A percentile compares a stretch with the other conserved stretches of the same genome.
phyloP scores from a whole-genome alignment of 2,329 filamentous ascomycete genomes.

The Apiospora koreana region DNA sequence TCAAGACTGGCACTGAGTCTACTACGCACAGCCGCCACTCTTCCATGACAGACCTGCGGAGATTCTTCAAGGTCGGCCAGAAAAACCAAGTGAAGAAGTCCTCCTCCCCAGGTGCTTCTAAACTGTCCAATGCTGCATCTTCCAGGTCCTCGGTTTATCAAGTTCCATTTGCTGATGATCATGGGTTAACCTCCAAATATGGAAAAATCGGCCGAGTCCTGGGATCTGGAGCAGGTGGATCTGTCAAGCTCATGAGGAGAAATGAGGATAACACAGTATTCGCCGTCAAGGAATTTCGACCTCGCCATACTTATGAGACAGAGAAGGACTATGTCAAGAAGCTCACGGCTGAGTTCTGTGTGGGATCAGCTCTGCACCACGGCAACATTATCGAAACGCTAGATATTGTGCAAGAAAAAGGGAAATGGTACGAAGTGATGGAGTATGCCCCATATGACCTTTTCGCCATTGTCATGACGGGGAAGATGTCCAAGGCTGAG shows the following conservation, averaged over 20 bases:
- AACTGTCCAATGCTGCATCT: conserved; percentile 46
- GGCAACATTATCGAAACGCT: conserved; percentile 98
- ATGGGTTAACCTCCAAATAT: conserved; percentile 87
- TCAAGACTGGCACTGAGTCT: conserved; percentile 48
- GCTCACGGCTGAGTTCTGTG: conserved; percentile 96
- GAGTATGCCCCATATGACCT: conserved; percentile 95
- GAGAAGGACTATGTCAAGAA: conserved; percentile 98
- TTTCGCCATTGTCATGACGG: conserved; percentile 98
- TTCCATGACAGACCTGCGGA: conserved; percentile 92
- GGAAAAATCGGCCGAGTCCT: conserved; percentile 94
- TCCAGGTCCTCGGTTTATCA: conserved; percentile 54
- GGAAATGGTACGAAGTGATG: conserved; percentile 98
- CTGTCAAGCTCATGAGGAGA: conserved; percentile 90
- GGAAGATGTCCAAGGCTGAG: conserved; percentile 92
- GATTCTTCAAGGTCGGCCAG: conserved; percentile 86
- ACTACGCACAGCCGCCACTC: conserved; percentile 60
- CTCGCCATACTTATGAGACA: conserved; percentile 88
- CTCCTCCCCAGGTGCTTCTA: conserved; percentile 60
- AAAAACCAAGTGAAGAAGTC: conserved; percentile 65
- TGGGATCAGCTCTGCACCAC: conserved; percentile 94
- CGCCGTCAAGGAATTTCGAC: conserved; percentile 94
- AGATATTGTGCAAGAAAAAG: conserved; percentile 93
- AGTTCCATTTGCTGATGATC: conserved; percentile 91
- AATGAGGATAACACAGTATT: conserved; percentile 92
- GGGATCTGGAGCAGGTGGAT: conserved; percentile 91